A percentile compares a stretch with the other conserved stretches of the same genome.
These are phyloP conservation scores for Solanum sitiens DNA, from an alignment of 257 asterid genomes.

Conservation along the genomic window DNA sequence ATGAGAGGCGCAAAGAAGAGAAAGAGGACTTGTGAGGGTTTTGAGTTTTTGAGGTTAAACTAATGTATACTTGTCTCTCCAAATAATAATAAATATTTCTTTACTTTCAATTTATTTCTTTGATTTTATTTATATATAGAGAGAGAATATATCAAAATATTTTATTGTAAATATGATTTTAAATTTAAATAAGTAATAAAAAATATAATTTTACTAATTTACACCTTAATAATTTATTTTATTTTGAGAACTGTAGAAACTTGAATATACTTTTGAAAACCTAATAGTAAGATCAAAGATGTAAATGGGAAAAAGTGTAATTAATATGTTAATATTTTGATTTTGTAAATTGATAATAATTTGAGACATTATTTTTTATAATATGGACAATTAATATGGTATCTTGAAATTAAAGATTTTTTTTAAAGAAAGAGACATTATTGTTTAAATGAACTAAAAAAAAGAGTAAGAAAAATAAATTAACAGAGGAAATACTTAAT, in stretches of 20 bases:
- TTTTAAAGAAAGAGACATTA: background rate
- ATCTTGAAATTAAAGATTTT: no score
- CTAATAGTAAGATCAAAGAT: no score
- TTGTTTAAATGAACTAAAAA: background rate
- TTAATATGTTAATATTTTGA: background rate
- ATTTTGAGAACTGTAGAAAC: background rate
- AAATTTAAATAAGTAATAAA: no score
- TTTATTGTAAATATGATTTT: no score
- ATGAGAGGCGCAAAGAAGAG: background rate
- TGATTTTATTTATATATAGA: background rate
- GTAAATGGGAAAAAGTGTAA: background rate
- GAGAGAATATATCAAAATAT: background rate
- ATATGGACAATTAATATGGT: background rate
- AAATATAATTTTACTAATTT: background rate
- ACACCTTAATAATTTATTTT: background rate
- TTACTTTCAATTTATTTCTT: background rate
- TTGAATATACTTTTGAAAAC: background rate
- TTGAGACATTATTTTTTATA: background rate
- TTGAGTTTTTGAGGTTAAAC: background rate
- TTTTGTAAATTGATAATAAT: background rate
- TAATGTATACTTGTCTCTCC: background rate
- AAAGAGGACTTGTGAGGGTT: background rate
- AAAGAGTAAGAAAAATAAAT: background rate
- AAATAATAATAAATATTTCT: background rate
- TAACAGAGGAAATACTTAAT: background rate